Evolutionary conservation across 2,329 filamentous ascomycete genomes (phyloP).

Genomic region (Capronia americana): DNA sequence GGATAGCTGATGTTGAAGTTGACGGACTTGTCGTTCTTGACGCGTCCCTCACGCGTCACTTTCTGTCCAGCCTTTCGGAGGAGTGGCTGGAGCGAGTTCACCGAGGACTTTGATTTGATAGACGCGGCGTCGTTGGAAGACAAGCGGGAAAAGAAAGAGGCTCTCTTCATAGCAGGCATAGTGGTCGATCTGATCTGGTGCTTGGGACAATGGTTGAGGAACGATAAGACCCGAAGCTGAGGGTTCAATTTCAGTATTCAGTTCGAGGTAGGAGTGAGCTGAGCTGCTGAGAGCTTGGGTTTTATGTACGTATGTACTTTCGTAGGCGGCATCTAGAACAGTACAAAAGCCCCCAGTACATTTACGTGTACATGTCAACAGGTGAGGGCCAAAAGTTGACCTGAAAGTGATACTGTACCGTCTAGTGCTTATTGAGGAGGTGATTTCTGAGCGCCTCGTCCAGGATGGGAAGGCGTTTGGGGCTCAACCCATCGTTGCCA

Average conservation of each 20-base stretch:
- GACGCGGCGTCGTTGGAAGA: slow-evolving; percentile 14
- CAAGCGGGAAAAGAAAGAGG: slow-evolving; percentile 11
- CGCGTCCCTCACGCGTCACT: background rate
- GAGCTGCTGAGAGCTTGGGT: background rate
- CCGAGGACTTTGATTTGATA: slow-evolving; percentile 9
- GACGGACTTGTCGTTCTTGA: background rate
- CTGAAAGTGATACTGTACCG: background rate
- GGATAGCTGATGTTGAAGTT: slow-evolving; percentile 19
- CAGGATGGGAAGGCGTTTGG: background rate
- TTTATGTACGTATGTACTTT: background rate
- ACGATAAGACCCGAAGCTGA: background rate
- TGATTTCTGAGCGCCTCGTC: background rate
- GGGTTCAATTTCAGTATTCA: background rate
- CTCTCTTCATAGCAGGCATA: slow-evolving; percentile 7
- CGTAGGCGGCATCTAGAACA: too few species aligned
- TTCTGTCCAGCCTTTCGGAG: slow-evolving; percentile 1
- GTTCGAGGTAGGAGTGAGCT: background rate
- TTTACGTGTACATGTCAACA: background rate
- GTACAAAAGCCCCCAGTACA: too few species aligned
- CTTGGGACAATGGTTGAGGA: background rate
- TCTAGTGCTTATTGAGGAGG: background rate
- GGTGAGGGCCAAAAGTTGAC: background rate
- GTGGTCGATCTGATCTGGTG: background rate
- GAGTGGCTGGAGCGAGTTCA: slow-evolving; percentile 13
- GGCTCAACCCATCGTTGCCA: background rate